Conservation (phyloP, 2,329 filamentous ascomycete genomes). For the Oidium heveae region DNA sequence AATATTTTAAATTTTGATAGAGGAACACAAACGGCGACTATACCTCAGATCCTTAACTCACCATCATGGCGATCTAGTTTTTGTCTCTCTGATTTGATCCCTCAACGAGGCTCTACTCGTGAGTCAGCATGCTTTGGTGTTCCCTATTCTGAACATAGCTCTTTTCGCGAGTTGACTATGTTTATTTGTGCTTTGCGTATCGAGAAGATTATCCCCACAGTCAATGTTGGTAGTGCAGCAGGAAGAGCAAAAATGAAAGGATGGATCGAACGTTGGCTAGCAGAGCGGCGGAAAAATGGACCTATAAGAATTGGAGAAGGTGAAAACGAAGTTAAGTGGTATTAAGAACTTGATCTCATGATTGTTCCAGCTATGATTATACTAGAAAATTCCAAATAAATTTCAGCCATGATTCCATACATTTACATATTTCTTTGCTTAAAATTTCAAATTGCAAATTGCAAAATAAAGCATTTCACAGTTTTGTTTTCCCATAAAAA, state of each 20-base stretch:
- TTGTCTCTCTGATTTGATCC: constrained; percentile 42
- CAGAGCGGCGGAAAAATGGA: constrained; percentile 30
- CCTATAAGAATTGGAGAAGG: constrained; percentile 16
- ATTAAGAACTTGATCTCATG: constrained; percentile 10
- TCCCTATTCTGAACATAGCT: constrained; percentile 88
- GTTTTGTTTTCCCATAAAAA: no score
- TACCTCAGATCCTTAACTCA: constrained; percentile 38
- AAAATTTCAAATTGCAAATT: no score
- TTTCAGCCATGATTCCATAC: no score
- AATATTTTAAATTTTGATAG: constrained; percentile 2
- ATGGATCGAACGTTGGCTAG: constrained; percentile 38
- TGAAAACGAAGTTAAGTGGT: constrained; percentile 12
- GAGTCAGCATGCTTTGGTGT: constrained; percentile 79
- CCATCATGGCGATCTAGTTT: constrained; percentile 48
- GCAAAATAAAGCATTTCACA: no score
- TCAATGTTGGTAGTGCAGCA: constrained; percentile 46
- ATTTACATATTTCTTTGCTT: no score
- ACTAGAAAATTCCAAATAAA: no score
- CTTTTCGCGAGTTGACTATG: constrained; percentile 80
- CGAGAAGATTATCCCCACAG: constrained; percentile 76
- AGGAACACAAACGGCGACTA: constrained; percentile 33
- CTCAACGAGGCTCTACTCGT: constrained; percentile 60
- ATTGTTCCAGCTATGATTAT: background rate
- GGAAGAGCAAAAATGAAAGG: constrained; percentile 33
- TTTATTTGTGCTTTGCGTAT: constrained; percentile 76